These are phyloP conservation scores for Auriscalpium microsporum DNA, from an alignment of 768 basidiomycete genomes.

Conservation along the genomic window DNA sequence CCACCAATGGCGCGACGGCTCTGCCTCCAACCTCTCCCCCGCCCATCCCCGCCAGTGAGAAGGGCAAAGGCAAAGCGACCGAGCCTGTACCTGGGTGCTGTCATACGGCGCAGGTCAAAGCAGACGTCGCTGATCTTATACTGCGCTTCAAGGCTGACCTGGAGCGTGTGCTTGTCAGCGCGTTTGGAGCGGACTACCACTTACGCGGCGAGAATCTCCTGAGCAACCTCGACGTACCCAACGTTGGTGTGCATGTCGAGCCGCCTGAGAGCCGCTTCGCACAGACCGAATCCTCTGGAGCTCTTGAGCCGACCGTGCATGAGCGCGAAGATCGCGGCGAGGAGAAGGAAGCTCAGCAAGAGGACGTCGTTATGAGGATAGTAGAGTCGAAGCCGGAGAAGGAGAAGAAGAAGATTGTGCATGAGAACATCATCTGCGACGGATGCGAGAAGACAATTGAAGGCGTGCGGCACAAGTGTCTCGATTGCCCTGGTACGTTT, in stretches of 20 bases:
- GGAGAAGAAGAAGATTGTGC: constrained; percentile 25
- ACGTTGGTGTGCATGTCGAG: too few species aligned
- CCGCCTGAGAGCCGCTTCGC: too few species aligned
- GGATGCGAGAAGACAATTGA: constrained; percentile 45
- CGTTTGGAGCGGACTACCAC: constrained; percentile 24
- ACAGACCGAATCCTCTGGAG: too few species aligned
- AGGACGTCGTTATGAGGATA: not conserved
- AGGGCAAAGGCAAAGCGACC: constrained; percentile 5
- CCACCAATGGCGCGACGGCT: too few species aligned
- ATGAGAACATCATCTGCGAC: constrained; percentile 59
- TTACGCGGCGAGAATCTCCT: not conserved
- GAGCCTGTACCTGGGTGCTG: constrained; percentile 26
- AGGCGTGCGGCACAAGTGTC: constrained; percentile 72
- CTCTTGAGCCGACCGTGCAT: not conserved
- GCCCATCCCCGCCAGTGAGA: not conserved
- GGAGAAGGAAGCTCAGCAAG: not conserved
- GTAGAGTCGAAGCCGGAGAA: constrained; percentile 1
- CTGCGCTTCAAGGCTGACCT: constrained; percentile 46
- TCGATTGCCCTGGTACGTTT: constrained; percentile 56
- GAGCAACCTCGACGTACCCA: too few species aligned
- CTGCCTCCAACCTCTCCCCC: too few species aligned
- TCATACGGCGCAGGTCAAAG: constrained; percentile 36
- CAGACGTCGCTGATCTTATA: constrained; percentile 40
- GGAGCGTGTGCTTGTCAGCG: constrained; percentile 33
- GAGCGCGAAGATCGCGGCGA: constrained; percentile 1